phyloP scores from a whole-genome alignment of 768 basidiomycete species.

The Artomyces pyxidatus region DNA sequence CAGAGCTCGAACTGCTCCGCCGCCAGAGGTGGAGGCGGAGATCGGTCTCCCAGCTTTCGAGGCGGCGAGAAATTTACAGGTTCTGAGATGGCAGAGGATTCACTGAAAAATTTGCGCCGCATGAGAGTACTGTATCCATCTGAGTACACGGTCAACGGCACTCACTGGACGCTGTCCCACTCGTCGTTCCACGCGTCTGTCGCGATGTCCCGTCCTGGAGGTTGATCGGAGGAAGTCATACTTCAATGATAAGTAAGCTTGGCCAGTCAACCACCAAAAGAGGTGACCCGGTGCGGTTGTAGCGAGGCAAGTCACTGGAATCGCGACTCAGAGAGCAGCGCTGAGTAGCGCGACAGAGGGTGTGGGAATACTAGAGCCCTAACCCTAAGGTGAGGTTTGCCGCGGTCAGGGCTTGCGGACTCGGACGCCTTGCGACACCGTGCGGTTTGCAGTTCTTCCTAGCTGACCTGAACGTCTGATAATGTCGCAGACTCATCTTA shows the following conservation, averaged over 20 bases:
- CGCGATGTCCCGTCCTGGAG: not conserved
- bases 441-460: too few relatives aligned
- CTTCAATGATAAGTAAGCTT: too few relatives aligned
- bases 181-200: not conserved
- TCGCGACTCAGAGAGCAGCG: not conserved
- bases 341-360: not conserved
- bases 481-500: not conserved
- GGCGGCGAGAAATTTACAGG: not conserved
- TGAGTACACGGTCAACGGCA: not conserved
- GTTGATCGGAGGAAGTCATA: not conserved
- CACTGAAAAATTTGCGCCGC: too few relatives aligned
- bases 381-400: too few relatives aligned
- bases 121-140: too few relatives aligned
- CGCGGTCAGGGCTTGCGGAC: too few relatives aligned
- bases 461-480: not conserved
- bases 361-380: not conserved
- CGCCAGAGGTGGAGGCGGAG: not conserved
- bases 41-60: not conserved
- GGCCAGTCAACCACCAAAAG: too few relatives aligned
- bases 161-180: not conserved
- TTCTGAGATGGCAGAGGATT: too few relatives aligned
- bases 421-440: too few relatives aligned
- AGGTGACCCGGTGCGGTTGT: too few relatives aligned
- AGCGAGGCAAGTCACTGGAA: not conserved
- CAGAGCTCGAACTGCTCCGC: conserved; percentile 14